These are phyloP conservation scores for Magnusiomyces tetraspermus DNA, from an alignment of 1,139 yeast genomes.

Conservation along the genomic window DNA sequence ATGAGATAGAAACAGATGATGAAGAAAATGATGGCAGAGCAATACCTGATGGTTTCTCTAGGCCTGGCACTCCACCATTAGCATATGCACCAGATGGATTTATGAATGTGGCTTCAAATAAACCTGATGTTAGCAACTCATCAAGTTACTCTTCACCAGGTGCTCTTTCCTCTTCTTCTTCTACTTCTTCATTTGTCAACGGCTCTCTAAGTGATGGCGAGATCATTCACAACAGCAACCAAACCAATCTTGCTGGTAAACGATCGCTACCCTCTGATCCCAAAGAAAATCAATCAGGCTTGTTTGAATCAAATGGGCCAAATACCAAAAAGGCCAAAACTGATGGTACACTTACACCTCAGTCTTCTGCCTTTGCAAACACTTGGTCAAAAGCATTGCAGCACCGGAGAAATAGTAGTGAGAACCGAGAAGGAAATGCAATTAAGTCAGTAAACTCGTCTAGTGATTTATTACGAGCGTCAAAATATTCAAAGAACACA, in stretches of 20 bases:
- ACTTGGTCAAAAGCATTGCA: not conserved
- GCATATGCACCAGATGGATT: constrained; percentile 23
- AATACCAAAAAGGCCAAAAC: not conserved
- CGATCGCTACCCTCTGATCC: not conserved
- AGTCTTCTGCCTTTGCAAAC: not conserved
- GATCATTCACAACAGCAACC: not conserved
- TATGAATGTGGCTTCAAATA: constrained; percentile 16
- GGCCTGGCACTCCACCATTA: constrained; percentile 23
- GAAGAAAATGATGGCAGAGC: not conserved
- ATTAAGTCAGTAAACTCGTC: not conserved
- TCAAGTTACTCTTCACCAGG: constrained; percentile 5
- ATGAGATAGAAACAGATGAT: not conserved
- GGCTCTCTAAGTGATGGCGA: not conserved
- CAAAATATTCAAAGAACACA: not conserved
- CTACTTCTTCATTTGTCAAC: not conserved
- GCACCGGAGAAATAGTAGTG: not conserved
- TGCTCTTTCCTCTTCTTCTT: not conserved
- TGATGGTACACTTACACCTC: not conserved
- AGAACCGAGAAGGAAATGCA: not conserved
- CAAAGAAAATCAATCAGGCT: not conserved
- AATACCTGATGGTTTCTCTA: constrained; percentile 18
- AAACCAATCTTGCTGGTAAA: not conserved
- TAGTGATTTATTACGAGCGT: not conserved
- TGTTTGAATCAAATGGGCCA: not conserved
- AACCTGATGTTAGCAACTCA: constrained; percentile 4